phyloP scores from a whole-genome alignment of 1,284 basidiomycete genomes.

The Blastosporella zonata region DNA sequence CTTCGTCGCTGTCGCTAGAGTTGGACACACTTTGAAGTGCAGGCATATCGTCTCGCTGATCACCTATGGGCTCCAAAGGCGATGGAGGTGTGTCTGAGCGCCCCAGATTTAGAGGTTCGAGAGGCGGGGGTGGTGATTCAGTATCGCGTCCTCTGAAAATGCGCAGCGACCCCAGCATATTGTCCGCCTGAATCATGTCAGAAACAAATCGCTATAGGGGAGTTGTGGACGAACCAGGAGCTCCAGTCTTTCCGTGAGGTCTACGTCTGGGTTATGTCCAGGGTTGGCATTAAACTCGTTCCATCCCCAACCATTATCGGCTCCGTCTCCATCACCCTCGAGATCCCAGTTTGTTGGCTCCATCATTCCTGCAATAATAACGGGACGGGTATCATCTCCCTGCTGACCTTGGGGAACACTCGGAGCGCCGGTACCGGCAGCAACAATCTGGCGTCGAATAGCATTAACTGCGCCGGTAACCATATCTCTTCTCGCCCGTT shows the following conservation, averaged over 20 bases:
- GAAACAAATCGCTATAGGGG: background rate
- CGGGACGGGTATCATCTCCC: background rate
- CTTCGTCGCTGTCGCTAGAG: conserved; percentile 24
- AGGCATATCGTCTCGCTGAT: conserved; percentile 32
- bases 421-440: too few relatives aligned
- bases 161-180: conserved; percentile 17
- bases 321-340: conserved; percentile 13
- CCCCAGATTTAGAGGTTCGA: conserved; percentile 7
- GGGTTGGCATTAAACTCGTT: conserved; percentile 16
- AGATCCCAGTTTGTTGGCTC: conserved; percentile 13
- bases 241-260: conserved; percentile 27
- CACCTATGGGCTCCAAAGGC: conserved; percentile 3
- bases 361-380: conserved; percentile 12
- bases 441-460: conserved; percentile 10
- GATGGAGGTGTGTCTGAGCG: conserved; percentile 7
- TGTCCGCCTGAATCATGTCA: conserved; percentile 15
- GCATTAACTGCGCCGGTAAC: conserved; percentile 14
- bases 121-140: conserved; percentile 12
- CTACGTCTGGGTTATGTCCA: conserved; percentile 18
- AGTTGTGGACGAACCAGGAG: conserved; percentile 23
- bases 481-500: conserved; percentile 10
- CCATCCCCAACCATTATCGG: conserved; percentile 17
- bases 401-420: background rate
- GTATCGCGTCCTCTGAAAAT: conserved; percentile 7
- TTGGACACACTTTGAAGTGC: conserved; percentile 28